Evolutionary conservation across 306 rosid species (phyloP).

Genomic region (Cucumis sativus): Cucumber_9930_V3 NC_026655.2:3858001-3858500

Average conservation of each 20-base stretch:
- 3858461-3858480: background rate
- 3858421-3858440: background rate
- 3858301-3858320: background rate
- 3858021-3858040: background rate
- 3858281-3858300: background rate
- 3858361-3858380: background rate
- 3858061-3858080: too few relatives aligned
- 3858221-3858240: background rate
- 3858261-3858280: background rate
- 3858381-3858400: background rate
- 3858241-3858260: background rate
- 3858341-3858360: background rate
- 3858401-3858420: background rate
- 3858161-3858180: too few relatives aligned
- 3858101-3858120: too few relatives aligned
- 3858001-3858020: background rate
- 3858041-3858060: too few relatives aligned
- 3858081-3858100: too few relatives aligned
- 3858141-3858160: too few relatives aligned
- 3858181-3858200: too few relatives aligned
- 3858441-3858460: background rate
- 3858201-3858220: background rate
- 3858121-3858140: too few relatives aligned
- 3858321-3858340: slow-evolving; percentile 1
- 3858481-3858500: too few relatives aligned